Percentiles rank a stretch among this genome's conserved stretches.
Evolutionary conservation across 2,329 filamentous ascomycete species (phyloP).

Genomic region (Colletotrichum trifolii): DNA sequence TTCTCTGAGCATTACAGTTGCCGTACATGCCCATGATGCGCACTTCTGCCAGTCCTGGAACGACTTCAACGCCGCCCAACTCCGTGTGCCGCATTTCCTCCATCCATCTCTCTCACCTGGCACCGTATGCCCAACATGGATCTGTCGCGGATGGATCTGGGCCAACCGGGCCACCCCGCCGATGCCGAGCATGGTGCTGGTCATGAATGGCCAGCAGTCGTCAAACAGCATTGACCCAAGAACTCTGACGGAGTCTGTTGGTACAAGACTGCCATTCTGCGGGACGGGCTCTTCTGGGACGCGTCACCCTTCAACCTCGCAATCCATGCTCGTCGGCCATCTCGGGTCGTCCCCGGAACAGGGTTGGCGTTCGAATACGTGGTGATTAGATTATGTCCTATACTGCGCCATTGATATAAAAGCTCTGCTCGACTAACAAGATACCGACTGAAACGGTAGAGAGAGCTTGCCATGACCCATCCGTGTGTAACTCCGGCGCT

Average conservation of each 20-base stretch:
- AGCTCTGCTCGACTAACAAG: background rate
- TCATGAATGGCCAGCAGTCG: constrained; percentile 10
- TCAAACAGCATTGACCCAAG: constrained; percentile 25
- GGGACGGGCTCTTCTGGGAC: background rate
- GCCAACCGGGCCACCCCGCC: constrained; percentile 2
- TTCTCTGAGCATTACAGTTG: too few relatives aligned
- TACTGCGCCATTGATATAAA: too few relatives aligned
- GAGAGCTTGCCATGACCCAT: background rate
- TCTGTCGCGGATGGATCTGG: constrained; percentile 5
- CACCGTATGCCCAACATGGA: constrained; percentile 17
- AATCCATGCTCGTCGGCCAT: too few relatives aligned
- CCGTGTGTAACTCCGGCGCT: constrained; percentile 28
- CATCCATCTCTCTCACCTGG: constrained; percentile 20
- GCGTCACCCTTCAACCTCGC: constrained; percentile 14
- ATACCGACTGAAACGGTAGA: background rate
- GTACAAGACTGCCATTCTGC: background rate
- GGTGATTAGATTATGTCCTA: too few relatives aligned
- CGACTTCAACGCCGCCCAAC: constrained; percentile 10
- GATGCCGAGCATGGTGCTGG: background rate
- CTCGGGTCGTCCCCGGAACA: too few relatives aligned
- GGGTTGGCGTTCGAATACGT: too few relatives aligned
- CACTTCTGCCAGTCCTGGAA: constrained; percentile 19
- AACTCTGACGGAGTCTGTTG: constrained; percentile 7
- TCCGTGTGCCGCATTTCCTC: background rate
- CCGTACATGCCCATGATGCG: background rate